Evolutionary conservation across 140 eudicot species (phyloP).

Genomic region (Flaveria floridana): DNA sequence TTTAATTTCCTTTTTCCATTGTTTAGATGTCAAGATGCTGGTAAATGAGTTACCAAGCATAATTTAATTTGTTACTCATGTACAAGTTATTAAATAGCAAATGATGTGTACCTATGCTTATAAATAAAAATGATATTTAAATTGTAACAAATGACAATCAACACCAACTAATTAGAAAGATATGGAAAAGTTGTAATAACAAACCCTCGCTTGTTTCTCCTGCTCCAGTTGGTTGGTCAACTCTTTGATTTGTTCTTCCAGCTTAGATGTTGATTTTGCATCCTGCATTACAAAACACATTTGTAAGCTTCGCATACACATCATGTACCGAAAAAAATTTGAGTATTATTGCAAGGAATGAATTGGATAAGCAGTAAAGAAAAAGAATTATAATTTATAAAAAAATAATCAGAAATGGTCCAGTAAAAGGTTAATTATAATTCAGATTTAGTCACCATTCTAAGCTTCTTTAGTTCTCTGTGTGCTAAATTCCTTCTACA

Average conservation of each 20-base stretch:
- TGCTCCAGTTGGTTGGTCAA: constrained; percentile 56
- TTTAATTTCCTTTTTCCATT: neutral
- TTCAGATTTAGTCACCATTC: constrained; percentile 41
- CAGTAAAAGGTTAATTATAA: neutral
- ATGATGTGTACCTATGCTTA: neutral
- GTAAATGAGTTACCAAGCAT: neutral
- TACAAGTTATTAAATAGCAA: neutral
- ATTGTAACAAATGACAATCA: constrained; percentile 3
- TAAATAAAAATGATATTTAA: neutral
- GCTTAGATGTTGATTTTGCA: constrained; percentile 53
- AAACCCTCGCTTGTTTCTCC: constrained; percentile 78
- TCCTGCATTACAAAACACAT: constrained; percentile 44
- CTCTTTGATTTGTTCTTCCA: constrained; percentile 77
- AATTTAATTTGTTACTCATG: neutral
- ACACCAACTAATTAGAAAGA: neutral
- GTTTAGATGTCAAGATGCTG: constrained; percentile 14
- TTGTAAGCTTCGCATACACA: constrained; percentile 15
- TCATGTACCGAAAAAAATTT: neutral
- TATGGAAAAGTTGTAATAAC: neutral
- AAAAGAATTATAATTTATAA: neutral
- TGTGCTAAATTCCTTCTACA: constrained; percentile 55
- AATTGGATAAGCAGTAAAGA: neutral
- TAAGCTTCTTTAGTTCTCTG: constrained; percentile 52
- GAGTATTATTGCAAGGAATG: neutral
- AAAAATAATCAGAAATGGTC: constrained; percentile 5